phyloP scores from a whole-genome alignment of 495 filamentous ascomycete genomes.

The Darksidea phi region DNA sequence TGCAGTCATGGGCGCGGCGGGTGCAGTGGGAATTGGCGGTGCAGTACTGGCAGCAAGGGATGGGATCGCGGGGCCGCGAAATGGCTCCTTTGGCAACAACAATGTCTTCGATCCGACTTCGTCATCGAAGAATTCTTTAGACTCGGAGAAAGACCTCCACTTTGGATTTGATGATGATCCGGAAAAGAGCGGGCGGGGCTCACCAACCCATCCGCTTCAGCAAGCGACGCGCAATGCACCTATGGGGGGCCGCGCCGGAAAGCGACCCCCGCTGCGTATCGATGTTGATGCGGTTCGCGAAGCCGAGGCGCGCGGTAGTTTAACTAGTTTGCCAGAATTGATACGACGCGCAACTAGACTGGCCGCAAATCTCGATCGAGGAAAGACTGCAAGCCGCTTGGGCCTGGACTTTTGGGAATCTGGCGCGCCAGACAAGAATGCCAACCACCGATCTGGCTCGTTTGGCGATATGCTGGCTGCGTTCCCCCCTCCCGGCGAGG shows the following conservation, averaged over 20 bases:
- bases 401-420: conserved; percentile 50
- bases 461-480: conserved; percentile 88
- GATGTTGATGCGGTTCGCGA: conserved; percentile 76
- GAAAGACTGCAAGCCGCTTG: conserved; percentile 74
- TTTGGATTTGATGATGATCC: conserved; percentile 19
- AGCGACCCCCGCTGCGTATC: conserved; percentile 68
- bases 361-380: conserved; percentile 83
- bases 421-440: conserved; percentile 41
- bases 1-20: conserved; percentile 26
- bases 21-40: conserved; percentile 28
- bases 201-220: conserved; percentile 35
- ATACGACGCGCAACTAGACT: conserved; percentile 84
- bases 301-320: conserved; percentile 77
- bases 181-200: conserved; percentile 20
- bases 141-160: conserved; percentile 24
- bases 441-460: conserved; percentile 54
- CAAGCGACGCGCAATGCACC: conserved; percentile 16
- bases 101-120: conserved; percentile 40
- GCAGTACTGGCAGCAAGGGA: conserved; percentile 33
- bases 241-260: conserved; percentile 44
- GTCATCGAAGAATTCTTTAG: conserved; percentile 38
- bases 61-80: conserved; percentile 9
- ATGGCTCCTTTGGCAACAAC: conserved; percentile 30
- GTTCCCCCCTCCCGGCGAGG: conserved; percentile 78
- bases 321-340: conserved; percentile 88